Base-by-base conservation (phyloP, 2,329 filamentous ascomycete species). In the Hymenoscyphus repandus region DNA sequence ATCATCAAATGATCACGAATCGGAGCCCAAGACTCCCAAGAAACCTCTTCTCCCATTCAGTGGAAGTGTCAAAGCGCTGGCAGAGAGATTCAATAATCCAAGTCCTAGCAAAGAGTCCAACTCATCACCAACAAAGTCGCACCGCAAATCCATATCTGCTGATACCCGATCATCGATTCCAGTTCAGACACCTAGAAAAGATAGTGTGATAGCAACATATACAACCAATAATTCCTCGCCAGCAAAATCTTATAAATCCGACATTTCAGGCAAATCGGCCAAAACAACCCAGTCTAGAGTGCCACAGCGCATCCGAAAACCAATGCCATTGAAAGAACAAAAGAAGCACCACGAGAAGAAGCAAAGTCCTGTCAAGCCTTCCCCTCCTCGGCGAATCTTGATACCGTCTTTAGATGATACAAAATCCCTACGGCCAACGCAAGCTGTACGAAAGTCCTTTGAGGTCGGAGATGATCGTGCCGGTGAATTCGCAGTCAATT, bases 151-250 rank as follows among this genome's bases (percentile, higher is more conserved):
- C 36, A 31, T 15, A 20, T 32, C 30, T 31, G 17, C 20, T 27
- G 51, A 53, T 31, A 15, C 17, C 30, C 43, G 18, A n/a, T 17
- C 17, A 17, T 18, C 15, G 18, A 15, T 20, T 33, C 12, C 20
- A 6, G 13, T 32, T 37, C 30, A 51, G 31, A 47, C 56, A n/a
- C 46, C 48, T 30, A 32, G 39, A n/a, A 53, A 33, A 43, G 47
- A 58, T 5, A 53, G 52, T 22, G 13, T 64, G 9, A 40, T 65
- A 15, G 57, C 63, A n/a, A 50, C 52, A 22, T 66, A 65, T 45
- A 65, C 53, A 7, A 59, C 47, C 5, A 65, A 64, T 52, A 40
- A 56, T 18, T 48, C 60, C 17, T 63, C 64, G 1, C 60, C 64
- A 31, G 49, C 56, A 13, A 61, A 55, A 44, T 61, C 60, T 3